Base-by-base conservation (phyloP, 179 eudicot species). In the Silene coronaria region DNA sequence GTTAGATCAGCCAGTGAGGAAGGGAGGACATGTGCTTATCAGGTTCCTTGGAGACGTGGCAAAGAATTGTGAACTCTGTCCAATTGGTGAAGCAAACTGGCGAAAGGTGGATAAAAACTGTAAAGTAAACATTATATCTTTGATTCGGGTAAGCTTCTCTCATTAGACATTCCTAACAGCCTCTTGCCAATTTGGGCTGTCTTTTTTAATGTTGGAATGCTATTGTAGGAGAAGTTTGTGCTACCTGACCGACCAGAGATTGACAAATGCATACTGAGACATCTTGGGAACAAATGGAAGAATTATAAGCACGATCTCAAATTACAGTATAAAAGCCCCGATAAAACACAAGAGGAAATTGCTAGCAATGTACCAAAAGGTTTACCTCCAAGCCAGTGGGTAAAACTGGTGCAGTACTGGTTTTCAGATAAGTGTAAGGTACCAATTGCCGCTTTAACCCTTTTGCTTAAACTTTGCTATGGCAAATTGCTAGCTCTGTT, bases 271-370 rank as follows among this genome's bases (percentile, higher is more conserved):
- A 78, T 82, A 71, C 71, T 82, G 64, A 82, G 72, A 78, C 74
- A 78, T 67, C 79, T 82, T 73, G 84, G 84, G 55, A 82, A 82
- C 38, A 78, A 45, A 78, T 82, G 84, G 84, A 82, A 73, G 75
- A 57, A 28, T 45, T 67, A 78, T 78, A 75, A 79, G 34, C 66
- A 78, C 61, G 82, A 78, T 34, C 84, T 82, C 21, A 82, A 82
- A 67, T 11, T 27, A 24, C 84, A 64, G 73, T 78, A 78, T 32
- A 78, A 82, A 27, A 78, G 59, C 27, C 84, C 79, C 22, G 79
- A 67, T 36, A 82, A 45, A 66, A 78, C 84, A 46, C 77, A 71
- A 67, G 84, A 78, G 74, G 66, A 78, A 75, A 74, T 82, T 71
- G 79, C 79, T 42, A 82, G 79, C 75, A 70, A 42, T 21, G 84